Base-by-base conservation (phyloP, 176 grass and related monocot genomes). In the Rhynchospora pubera region DNA sequence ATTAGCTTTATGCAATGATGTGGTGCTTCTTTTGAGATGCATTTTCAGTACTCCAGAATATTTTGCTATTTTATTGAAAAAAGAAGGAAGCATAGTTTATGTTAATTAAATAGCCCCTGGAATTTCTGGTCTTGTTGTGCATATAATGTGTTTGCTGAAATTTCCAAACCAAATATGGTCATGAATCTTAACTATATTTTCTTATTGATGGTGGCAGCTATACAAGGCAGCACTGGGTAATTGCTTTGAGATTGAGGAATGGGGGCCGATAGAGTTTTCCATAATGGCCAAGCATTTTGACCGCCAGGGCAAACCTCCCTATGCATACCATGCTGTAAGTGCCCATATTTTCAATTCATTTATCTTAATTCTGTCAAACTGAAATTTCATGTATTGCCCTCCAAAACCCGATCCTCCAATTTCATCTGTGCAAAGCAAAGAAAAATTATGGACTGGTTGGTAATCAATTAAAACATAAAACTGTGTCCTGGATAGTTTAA, bases 281-380 rank as follows among this genome's bases (percentile, higher is more conserved):
- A 84, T 97, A 72, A 97, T 97, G 92, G 87, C 90, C 53, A 92
- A 91, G 34, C 95, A 97, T 91, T 94, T 94, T 59, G 90, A 92
- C 19, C 88, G 95, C 78, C 95, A 94, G 89, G 94, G 90, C 22
- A 97, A 97, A 89, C 77, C 92, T 66, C 94, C 94, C 8, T 97
- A 92, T 89, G 90, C 90, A 0, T 97, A 94, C 67, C 92, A 97
- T 85, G 92, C 90, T 56, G 94, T 97, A 91, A 87, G 88, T 79
- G 56, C 18, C 7, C 79, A 81, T 4, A 43, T 26, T 78, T 69
- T 11, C 48, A 11, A 62, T 52, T 62, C 22, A 50, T 68, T 45
- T 42, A 34, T 65, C 7, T 44, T 51, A 62, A 64, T 82, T 70
- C 16, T 34, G 6, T 46, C 15, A 46, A 45, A 22, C 14, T 2